phyloP scores from a whole-genome alignment of 176 grass and related monocot genomes.

The Juncus inflexus region DNA sequence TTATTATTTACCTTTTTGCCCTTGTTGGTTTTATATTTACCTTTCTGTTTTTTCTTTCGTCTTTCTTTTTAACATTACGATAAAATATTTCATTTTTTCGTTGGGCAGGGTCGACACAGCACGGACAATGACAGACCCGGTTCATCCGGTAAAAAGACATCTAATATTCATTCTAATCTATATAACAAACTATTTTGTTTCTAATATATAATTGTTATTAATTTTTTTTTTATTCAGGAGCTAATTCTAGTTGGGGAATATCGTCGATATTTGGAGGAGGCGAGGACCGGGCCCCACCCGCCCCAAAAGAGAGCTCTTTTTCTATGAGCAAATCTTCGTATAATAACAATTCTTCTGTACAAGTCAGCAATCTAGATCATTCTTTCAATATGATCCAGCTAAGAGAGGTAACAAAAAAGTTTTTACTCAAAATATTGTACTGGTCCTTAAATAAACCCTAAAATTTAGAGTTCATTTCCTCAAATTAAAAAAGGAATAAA shows the following conservation, averaged over 20 bases:
- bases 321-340: constrained; percentile 47
- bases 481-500: too few species aligned
- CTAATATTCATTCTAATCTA: neutral
- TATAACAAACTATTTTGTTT: constrained; percentile 1
- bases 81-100: constrained; percentile 1
- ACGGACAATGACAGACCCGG: constrained; percentile 69
- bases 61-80: neutral
- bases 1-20: neutral
- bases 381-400: constrained; percentile 67
- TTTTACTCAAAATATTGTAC: too few species aligned
- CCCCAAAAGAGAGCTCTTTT: constrained; percentile 45
- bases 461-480: too few species aligned
- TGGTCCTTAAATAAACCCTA: too few species aligned
- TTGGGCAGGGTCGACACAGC: constrained; percentile 59
- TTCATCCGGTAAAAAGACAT: constrained; percentile 60
- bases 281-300: constrained; percentile 53
- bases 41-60: neutral
- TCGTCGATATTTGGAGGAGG: constrained; percentile 72
- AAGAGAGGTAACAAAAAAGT: constrained; percentile 49
- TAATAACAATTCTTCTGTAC: constrained; percentile 30
- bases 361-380: constrained; percentile 43
- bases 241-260: constrained; percentile 62
- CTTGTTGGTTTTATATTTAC: neutral
- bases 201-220: neutral
- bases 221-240: neutral